A percentile compares a stretch with the other conserved stretches of the same genome.
phyloP scores from a whole-genome alignment of 2,329 filamentous ascomycete species.

The Rutstroemia sp. region DNA sequence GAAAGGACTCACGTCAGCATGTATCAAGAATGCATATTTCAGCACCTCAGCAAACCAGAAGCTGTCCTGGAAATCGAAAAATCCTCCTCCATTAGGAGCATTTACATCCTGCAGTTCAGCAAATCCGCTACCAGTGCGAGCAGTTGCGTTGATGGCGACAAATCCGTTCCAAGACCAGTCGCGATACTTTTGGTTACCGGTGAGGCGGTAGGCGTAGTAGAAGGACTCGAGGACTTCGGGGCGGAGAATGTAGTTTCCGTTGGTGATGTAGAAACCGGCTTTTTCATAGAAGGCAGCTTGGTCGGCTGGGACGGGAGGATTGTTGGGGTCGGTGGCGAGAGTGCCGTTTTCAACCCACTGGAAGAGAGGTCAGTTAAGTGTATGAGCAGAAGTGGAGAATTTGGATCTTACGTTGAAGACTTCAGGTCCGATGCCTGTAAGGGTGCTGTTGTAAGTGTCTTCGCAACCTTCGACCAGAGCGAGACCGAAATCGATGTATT shows the following conservation, averaged over 20 bases:
- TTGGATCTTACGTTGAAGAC: constrained; percentile 37
- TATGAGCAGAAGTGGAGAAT: background rate
- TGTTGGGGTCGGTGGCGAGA: constrained; percentile 33
- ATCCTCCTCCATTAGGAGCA: constrained; percentile 48
- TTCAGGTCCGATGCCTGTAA: constrained; percentile 72
- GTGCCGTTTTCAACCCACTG: constrained; percentile 45
- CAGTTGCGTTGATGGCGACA: constrained; percentile 55
- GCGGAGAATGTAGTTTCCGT: constrained; percentile 57
- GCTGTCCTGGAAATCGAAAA: constrained; percentile 69
- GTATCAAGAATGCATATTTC: constrained; percentile 73
- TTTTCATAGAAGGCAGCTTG: constrained; percentile 53
- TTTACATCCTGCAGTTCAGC: constrained; percentile 61
- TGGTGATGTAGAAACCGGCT: constrained; percentile 65
- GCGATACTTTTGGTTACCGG: constrained; percentile 67
- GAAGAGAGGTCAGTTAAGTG: background rate
- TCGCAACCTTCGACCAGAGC: constrained; percentile 65
- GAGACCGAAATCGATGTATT: constrained; percentile 69
- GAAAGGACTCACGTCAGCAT: constrained; percentile 23
- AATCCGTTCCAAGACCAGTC: constrained; percentile 82
- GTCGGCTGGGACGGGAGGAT: constrained; percentile 34
- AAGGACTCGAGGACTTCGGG: constrained; percentile 78
- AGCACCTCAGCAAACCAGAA: constrained; percentile 84
- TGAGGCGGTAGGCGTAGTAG: constrained; percentile 82
- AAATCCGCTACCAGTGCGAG: constrained; percentile 59
- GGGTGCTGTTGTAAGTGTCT: constrained; percentile 61